Evolutionary conservation across 2,329 filamentous ascomycete genomes (phyloP), one percentile per base, ranked within the genome.

Genomic region (Pyrenophora seminiperda): DNA sequence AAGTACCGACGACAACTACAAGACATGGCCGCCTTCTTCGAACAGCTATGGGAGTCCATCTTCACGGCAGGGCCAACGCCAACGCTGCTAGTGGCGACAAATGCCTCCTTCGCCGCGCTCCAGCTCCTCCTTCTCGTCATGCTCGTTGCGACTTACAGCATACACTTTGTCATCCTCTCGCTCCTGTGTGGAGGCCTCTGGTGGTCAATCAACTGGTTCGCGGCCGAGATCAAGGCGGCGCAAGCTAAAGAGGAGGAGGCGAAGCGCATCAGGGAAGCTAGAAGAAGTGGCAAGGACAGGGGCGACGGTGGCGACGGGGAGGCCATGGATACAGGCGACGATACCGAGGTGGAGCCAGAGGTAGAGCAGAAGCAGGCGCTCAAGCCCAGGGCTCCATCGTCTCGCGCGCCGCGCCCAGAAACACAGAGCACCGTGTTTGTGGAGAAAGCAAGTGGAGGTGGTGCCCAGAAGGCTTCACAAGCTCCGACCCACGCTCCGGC

Each of bases 151-250:
- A 99, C 93, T 6, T 85, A 88, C 75, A 96, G 89, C 76, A 82
- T 96, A 58, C 94, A 97, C 79, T 96, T 97, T 68, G 72, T 91
- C 56, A 80, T 93, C 50, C 83, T 99, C 5, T 96, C 90, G 10
- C 66, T 86, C 50, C 79, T 99, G 7, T 90, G 85, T 57, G 92
- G 78, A 24, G 89, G 89, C 4, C 81, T 97, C 29, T 99, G 94
- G 94, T 91, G 84, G 78, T 85, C 89, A 49, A 92, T 97, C 76
- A 97, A 97, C 81, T 99, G 94, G 94, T 97, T 99, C 69, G 91
- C 90, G 47, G 76, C 77, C 37, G 93, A 87, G 68, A 73, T 87
- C 43, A 69, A 73, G 22, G 74, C 75, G 24, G 75, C 77, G 57
- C 72, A 80, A 58, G 68, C 67, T 34, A 72, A 75, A 61, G 74